Percentiles rank a stretch among this genome's conserved stretches.
Conservation (phyloP, 2,329 filamentous ascomycete genomes). For the Diaporthe amygdali region DNA sequence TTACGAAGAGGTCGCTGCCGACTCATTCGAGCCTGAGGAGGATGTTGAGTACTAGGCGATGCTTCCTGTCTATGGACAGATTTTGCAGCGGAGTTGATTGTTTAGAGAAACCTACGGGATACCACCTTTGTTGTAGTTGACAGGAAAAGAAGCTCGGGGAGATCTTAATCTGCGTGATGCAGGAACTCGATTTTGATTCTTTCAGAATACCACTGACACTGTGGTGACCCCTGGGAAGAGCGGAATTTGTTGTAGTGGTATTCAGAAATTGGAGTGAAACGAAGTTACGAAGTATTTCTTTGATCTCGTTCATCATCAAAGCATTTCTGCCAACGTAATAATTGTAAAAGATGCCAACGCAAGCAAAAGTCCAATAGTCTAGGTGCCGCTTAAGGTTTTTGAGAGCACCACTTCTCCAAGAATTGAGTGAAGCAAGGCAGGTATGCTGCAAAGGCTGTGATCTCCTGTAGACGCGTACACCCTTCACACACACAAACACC, state of each 20-base stretch:
- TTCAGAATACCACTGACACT: constrained; percentile 14
- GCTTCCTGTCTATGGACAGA: not conserved
- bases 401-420: not conserved
- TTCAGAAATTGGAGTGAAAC: not conserved
- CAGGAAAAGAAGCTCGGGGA: constrained; percentile 7
- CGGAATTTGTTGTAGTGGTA: not conserved
- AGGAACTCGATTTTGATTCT: not conserved
- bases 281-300: constrained; percentile 7
- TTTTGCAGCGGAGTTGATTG: constrained; percentile 16
- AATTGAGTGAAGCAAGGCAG: not conserved
- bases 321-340: not conserved
- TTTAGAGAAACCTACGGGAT: constrained; percentile 20
- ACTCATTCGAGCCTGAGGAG: constrained; percentile 68
- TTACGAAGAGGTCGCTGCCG: constrained; percentile 83
- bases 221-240: constrained; percentile 7
- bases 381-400: not conserved
- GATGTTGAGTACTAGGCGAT: constrained; percentile 77
- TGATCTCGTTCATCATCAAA: not conserved
- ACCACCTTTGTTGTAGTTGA: constrained; percentile 21
- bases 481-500: too few species aligned
- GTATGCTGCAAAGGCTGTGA: not conserved
- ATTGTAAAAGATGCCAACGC: not conserved
- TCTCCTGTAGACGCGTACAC: not conserved
- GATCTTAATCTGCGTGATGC: constrained; percentile 9
- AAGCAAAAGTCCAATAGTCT: not conserved